Evolutionary conservation across 2,329 filamentous ascomycete genomes (phyloP).

Genomic region (Beauveria caledonica): DNA sequence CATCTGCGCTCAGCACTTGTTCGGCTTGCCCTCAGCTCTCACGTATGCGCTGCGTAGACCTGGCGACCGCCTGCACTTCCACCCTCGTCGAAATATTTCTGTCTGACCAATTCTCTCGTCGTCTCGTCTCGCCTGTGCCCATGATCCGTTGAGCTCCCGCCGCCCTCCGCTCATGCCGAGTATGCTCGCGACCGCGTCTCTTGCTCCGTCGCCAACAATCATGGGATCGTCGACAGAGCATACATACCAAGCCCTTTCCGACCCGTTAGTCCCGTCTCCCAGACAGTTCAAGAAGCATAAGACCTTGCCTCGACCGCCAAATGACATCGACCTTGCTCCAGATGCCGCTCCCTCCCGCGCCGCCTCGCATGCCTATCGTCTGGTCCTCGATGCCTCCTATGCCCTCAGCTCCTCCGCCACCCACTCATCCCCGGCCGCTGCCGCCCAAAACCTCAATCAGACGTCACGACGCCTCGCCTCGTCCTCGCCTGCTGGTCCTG

Average conservation of each 20-base stretch:
- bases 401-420: slow-evolving; percentile 12
- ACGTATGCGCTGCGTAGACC: background rate
- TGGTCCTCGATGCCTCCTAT: slow-evolving; percentile 23
- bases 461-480: slow-evolving; percentile 33
- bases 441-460: slow-evolving; percentile 32
- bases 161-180: slow-evolving; percentile 12
- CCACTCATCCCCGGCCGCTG: slow-evolving; percentile 27
- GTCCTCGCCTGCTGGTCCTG: slow-evolving; percentile 27
- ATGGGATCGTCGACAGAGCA: slow-evolving; percentile 23
- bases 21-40: background rate
- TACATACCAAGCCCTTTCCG: slow-evolving; percentile 19
- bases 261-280: slow-evolving; percentile 19
- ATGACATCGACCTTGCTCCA: slow-evolving; percentile 18
- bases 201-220: slow-evolving; percentile 25
- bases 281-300: slow-evolving; percentile 41
- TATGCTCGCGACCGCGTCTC: slow-evolving; percentile 22
- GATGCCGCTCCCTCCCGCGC: slow-evolving; percentile 17
- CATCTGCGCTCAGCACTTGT: background rate
- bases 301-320: slow-evolving; percentile 30
- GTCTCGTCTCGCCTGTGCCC: background rate
- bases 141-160: background rate
- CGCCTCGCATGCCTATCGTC: slow-evolving; percentile 15
- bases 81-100: background rate
- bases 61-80: background rate
- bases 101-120: background rate